Evolutionary conservation across 768 basidiomycete species (phyloP).

Genomic region (Ramaria sp.): DNA sequence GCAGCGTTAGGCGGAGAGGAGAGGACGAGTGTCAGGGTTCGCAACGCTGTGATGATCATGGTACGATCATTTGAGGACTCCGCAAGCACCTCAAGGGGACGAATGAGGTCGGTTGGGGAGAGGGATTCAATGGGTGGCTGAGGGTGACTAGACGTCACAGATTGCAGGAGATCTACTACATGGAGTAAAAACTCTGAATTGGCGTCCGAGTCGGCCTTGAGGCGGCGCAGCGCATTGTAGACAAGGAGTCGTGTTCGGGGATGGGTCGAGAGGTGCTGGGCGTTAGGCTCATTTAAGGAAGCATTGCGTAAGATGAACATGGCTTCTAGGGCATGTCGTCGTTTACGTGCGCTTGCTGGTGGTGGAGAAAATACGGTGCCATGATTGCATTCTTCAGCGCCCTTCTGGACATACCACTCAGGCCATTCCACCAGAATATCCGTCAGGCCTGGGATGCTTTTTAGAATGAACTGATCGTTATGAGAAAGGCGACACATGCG

Average conservation of each 20-base stretch:
- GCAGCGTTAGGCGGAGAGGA: conserved; percentile 46
- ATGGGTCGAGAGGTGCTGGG: conserved; percentile 44
- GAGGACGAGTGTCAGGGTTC: conserved; percentile 49
- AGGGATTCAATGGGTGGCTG: conserved; percentile 19
- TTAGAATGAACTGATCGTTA: conserved; percentile 68
- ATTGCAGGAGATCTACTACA: conserved; percentile 59
- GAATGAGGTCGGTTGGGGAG: conserved; percentile 38
- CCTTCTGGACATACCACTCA: conserved; percentile 64
- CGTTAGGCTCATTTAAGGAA: conserved; percentile 58
- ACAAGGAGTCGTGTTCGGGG: conserved; percentile 56
- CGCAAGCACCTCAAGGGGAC: conserved; percentile 42
- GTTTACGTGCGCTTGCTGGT: conserved; percentile 38
- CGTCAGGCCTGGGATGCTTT: conserved; percentile 63
- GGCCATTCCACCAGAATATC: conserved; percentile 86
- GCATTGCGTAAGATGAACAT: conserved; percentile 80
- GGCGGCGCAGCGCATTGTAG: conserved; percentile 49
- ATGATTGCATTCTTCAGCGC: conserved; percentile 30
- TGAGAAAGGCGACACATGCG: conserved; percentile 71
- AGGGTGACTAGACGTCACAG: conserved; percentile 38
- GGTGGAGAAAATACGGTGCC: conserved; percentile 43
- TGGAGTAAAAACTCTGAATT: conserved; percentile 66
- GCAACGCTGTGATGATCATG: conserved; percentile 56
- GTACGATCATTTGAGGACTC: conserved; percentile 59
- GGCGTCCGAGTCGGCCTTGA: conserved; percentile 50
- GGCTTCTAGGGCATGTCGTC: conserved; percentile 75